Conservation (phyloP, 352 stramenopile genomes). For the Globisporangium radiosum region DNA sequence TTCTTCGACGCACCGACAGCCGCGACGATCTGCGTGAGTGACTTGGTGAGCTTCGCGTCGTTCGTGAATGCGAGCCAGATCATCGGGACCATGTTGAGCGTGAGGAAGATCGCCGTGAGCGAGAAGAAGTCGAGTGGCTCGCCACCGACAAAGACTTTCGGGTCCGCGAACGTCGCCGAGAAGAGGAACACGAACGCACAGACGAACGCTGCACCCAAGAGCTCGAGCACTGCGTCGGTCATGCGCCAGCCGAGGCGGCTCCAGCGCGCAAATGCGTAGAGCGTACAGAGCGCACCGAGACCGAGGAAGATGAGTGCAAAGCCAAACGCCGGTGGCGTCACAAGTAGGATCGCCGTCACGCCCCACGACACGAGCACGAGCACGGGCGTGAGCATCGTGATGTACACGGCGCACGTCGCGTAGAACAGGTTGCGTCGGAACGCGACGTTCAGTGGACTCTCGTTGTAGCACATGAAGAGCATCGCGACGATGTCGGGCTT, state of each 20-base stretch:
- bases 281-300: conserved; percentile 25
- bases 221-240: conserved; percentile 44
- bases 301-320: conserved; percentile 78
- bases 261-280: conserved; percentile 57
- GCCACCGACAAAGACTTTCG: conserved; percentile 58
- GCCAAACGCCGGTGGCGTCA: conserved; percentile 69
- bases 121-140: conserved; percentile 73
- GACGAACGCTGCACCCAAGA: conserved; percentile 47
- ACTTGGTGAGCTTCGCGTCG: conserved; percentile 81
- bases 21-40: conserved; percentile 70
- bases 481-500: conserved; percentile 60
- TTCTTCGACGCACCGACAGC: conserved; percentile 74
- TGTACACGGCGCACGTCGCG: conserved; percentile 44
- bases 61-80: conserved; percentile 90
- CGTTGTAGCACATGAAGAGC: conserved; percentile 78
- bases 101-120: conserved; percentile 72
- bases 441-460: conserved; percentile 45
- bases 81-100: conserved; percentile 86
- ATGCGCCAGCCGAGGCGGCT: conserved; percentile 75
- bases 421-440: conserved; percentile 82
- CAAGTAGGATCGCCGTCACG: conserved; percentile 56
- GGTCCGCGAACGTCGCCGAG: conserved; percentile 71
- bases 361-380: conserved; percentile 67
- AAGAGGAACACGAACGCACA: conserved; percentile 79
- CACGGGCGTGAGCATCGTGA: conserved; percentile 47